Evolutionary conservation across 805 yeast genomes (phyloP), one percentile per base, ranked within the genome.

Genomic region (Barnettozyma siamensis): DNA sequence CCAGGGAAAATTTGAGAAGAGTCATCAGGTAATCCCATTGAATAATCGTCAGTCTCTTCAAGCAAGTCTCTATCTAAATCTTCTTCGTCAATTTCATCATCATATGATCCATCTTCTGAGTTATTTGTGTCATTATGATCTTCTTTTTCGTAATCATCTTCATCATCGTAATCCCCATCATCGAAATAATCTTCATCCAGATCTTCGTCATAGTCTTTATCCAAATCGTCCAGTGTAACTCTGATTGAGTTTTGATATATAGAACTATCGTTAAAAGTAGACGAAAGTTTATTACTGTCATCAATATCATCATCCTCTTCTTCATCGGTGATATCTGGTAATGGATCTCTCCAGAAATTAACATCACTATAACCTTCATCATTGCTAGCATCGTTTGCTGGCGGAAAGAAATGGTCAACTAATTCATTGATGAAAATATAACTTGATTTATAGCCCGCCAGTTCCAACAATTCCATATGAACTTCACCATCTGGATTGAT

Each of bases 341-440:
- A 54, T 1, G 96, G 94, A 39, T 81, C 91, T 48, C 95, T 69
- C 99, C 99, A 93, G 60, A 75, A 93, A 57, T 85, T 89, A 33
- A 85, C 85, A 63, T 93, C 99, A 7, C 87, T 85, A 59, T 69
- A 93, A 47, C 75, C 76, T 45, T 61, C 54, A 42, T 65, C 65
- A 35, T 59, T 60, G 31, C 60, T 62, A 9, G 46, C 45, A 29
- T 49, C 45, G 37, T 52, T 65, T 34, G 78, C 83, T 0, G 97
- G 96, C 8, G 99, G 99, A 72, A 93, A 93, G 61, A 89, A 89
- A 61, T 93, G 98, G 63, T 93, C 99, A 11, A 93, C 97, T 41
- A 93, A 70, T 60, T 93, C 98, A 34, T 93, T 86, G 55, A 93
- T 91, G 48, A 80, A 81, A 38, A 93, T 77, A 59, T 93, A 93